Conservation (phyloP, 768 basidiomycete species). For the Xerocomus spinulosus region DNA sequence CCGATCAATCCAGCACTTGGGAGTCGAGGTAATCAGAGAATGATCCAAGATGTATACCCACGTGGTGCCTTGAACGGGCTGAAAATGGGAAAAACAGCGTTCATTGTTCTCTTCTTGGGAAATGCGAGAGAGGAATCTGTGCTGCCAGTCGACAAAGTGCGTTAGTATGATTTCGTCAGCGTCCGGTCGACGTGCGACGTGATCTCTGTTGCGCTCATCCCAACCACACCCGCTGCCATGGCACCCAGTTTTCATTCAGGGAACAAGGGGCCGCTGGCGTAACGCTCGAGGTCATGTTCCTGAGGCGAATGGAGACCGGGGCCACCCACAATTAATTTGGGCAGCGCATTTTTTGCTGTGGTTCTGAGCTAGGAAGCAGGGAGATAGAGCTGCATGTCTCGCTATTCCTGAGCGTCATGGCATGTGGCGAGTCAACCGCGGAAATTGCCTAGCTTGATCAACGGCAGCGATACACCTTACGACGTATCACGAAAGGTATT, state of each 20-base stretch:
- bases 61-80: background rate
- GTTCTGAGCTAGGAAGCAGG: background rate
- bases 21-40: background rate
- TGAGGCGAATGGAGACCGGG: background rate
- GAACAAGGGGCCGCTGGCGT: background rate
- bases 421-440: background rate
- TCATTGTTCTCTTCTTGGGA: slow-evolving; percentile 3
- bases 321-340: background rate
- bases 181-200: too few relatives aligned
- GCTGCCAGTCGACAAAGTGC: background rate
- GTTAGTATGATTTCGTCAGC: background rate
- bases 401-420: background rate
- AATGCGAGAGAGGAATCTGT: background rate
- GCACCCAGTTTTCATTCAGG: background rate
- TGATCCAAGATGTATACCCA: background rate
- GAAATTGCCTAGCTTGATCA: background rate
- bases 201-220: too few relatives aligned
- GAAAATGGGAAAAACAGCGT: background rate
- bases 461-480: background rate
- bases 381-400: background rate
- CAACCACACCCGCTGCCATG: background rate
- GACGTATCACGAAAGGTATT: background rate
- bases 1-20: background rate
- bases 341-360: background rate
- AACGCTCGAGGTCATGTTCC: background rate